Evolutionary conservation across 2,329 filamentous ascomycete species (phyloP), one percentile per base, ranked within the genome.

Genomic region (Phialophora tarda): DNA sequence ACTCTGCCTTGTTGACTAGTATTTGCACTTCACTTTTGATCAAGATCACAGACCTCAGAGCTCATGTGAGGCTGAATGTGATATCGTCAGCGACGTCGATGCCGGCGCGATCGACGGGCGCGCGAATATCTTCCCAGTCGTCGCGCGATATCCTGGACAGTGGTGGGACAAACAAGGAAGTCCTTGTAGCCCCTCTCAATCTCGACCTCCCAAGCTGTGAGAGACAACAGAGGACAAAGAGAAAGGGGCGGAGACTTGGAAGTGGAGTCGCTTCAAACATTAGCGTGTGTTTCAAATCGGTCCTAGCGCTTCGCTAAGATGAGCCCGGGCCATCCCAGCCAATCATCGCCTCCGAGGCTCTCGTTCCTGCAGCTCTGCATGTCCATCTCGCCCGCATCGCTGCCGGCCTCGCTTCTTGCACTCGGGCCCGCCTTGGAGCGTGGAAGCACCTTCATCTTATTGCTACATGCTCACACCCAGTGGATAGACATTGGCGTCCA

Each of bases 251-350:
- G 50, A 26, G 64, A 50, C 14, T 41, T 47, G 57, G 34, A 47
- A 57, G 58, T 23, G 34, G 65, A 34, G 63, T 66, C 53, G 44
- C 66, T 66, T 67, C 68, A 70, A 67, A 70, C 68, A 61, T 67
- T 72, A 71, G 70, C 60, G 57, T 57, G 55, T 62, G 70, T 71
- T 72, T 72, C 70, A 69, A 60, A 65, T 64, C 56, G 11, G 59
- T 28, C n/a, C 63, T 70, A 68, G 65, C 58, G 59, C 60, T 53
- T 28, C 12, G n/a, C 50, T 56, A 62, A 23, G 51, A 10, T 14
- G 7, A 30, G 28, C 57, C 55, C 60, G 64, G 53, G 26, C 26
- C 23, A 32, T 55, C 53, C 21, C 21, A 41, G 59, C 59, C 59
- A 61, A 61, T 61, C 58, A 66, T 26, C 14, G 53, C 10, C 32